Evolutionary conservation across 106 monocot genomes (phyloP), one percentile per base, ranked within the genome.

Genomic region (Triglochin maritima): DNA sequence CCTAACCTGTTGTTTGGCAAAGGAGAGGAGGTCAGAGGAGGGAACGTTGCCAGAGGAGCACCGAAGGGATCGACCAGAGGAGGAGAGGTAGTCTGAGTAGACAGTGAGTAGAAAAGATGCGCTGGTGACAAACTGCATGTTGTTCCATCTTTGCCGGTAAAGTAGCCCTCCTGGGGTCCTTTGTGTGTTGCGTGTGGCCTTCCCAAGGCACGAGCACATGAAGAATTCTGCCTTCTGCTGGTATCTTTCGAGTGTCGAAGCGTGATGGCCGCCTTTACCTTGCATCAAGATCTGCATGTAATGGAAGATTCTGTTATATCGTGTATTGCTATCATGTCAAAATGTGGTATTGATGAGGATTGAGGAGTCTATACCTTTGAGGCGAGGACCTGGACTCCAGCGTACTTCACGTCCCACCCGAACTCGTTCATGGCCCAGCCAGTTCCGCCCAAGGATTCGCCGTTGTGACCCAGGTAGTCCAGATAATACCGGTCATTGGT

Each of bases 341-440:
- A 29, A 29, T 29, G 29, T 29, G 29, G 29, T 1, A 11, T 11
- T 52, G 52, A 52, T 7, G 52, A 11, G 52, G 52, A 52, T 0
- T 52, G 52, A 6, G 11, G 52, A 52, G 52, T 52, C 11, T 52
- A 9, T 66, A 94, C 90, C 90, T 92, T 92, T 9, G 98, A 60
- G 2, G 74, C 88, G 45, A 98, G 88, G 56, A 98, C 78, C 49
- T 98, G 98, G 0, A 65, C 86, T 7, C 98, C 98, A 42, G 88
- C 86, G 59, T 92, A 92, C 65, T 98, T 98, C 2, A 98, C 98
- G 68, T 98, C 98, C 98, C 98, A 98, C 2, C 98, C 86, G 54
- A 98, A 98, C 79, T 91, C 80, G 48, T 74, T 76, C 75, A 89
- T 84, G 56, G 82, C 69, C 98, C 98, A 98, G 17, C 92, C 92